Base-by-base conservation (phyloP, 345 rosid species). In the Rhizophora mangle region DNA sequence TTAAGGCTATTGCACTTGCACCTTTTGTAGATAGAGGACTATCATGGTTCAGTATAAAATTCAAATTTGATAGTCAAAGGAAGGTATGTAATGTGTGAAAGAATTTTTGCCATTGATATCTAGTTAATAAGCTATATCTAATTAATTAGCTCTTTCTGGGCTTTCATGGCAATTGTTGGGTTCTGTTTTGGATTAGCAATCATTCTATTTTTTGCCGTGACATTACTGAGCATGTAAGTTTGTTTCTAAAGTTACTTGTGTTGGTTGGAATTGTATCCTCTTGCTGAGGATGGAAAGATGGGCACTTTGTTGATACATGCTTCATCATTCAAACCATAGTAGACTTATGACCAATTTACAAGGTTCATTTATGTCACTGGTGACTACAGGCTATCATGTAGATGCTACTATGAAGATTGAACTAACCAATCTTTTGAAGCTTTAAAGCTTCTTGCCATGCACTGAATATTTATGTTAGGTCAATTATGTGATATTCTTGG, bases 1-100 rank as follows among this genome's bases (percentile, higher is more conserved):
- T 80, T 88, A 91, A 97, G 82, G 96, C 96, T 64, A 88, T 93
- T 26, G 97, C 98, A 31, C 91, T 91, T 71, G 97, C 98, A 29
- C 98, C 97, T 43, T 77, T 91, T 34, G 98, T 89, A 0, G 92
- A 89, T 78, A 75, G 79, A 76, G 96, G 96, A 72, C 78, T 91
- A 81, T 83, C 92, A 19, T 89, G 97, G 98, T 89, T 89, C 73
- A 84, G 94, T 19, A 66, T 63, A 55, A 89, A 80, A 82, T 91
- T 75, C 70, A 87, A 85, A 63, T 93, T 90, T 47, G 80, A 84
- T 74, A 79, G 87, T 72, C 89, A 85, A 76, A 92, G 87, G 53
- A 88, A 93, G 93, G 98, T 87, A 74, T 72, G 68, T 37, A 58
- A 64, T 62, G 37, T 6, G 65, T 60, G 3, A 6, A 21, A 43